These are phyloP conservation scores for Filobasidium uniguttulatum DNA, from an alignment of 1,284 basidiomycete species.

Conservation along the genomic window DNA sequence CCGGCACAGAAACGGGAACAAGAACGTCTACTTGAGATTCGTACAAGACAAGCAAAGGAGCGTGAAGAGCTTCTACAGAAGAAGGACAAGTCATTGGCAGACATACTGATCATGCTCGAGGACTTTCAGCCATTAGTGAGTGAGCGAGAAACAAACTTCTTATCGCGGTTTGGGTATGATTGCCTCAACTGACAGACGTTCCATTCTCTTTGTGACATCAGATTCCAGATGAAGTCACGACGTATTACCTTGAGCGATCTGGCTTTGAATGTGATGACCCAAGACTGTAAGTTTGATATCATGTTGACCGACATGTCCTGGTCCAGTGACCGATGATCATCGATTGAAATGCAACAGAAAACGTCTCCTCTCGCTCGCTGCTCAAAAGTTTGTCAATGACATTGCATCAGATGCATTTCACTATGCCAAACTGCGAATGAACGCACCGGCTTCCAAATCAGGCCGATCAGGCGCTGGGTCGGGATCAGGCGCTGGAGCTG, in stretches of 20 bases:
- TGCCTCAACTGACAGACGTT: not conserved
- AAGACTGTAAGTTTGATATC: constrained; percentile 65
- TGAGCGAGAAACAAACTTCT: too few species aligned
- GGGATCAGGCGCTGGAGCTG: not conserved
- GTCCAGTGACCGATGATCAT: too few species aligned
- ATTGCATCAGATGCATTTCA: constrained; percentile 95
- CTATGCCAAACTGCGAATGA: constrained; percentile 78
- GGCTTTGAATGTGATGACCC: constrained; percentile 95
- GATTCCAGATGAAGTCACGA: constrained; percentile 97
- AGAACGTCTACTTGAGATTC: too few species aligned
- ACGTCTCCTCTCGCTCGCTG: constrained; percentile 82
- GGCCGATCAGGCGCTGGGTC: not conserved
- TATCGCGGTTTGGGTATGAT: not conserved
- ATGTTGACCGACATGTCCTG: too few species aligned
- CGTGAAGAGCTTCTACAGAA: constrained; percentile 46
- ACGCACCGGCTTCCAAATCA: constrained; percentile 40
- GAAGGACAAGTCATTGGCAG: constrained; percentile 77
- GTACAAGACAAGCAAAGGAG: constrained; percentile 14
- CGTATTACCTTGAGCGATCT: constrained; percentile 89
- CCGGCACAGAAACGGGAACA: too few species aligned
- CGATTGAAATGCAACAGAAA: too few species aligned
- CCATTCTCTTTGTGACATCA: constrained; percentile 31
- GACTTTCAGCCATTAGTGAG: constrained; percentile 87
- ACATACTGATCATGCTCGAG: constrained; percentile 90
- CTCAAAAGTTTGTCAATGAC: constrained; percentile 96